These are phyloP conservation scores for Pseudevernia furfuracea DNA, from an alignment of 495 filamentous ascomycete genomes.

Conservation along the genomic window DNA sequence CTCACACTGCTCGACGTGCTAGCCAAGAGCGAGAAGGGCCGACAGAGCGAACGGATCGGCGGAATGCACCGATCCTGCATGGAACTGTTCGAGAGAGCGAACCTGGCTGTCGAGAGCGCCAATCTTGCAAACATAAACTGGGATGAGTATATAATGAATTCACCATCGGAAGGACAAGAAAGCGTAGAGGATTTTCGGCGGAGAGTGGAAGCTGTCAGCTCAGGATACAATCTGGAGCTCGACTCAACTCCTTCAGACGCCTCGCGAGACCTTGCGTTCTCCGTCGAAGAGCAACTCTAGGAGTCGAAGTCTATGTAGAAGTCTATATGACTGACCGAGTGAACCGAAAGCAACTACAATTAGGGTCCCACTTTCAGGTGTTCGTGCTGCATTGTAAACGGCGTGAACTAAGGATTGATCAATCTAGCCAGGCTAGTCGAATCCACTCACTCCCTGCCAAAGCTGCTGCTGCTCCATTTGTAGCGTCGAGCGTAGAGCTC, in stretches of 20 bases:
- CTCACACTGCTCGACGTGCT: neutral
- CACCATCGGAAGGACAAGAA: neutral
- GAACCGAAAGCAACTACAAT: too few relatives aligned
- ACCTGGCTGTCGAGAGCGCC: neutral
- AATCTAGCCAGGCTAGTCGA: too few relatives aligned
- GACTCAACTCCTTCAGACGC: neutral
- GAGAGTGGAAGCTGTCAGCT: neutral
- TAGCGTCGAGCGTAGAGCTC: too few relatives aligned
- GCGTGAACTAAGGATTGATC: too few relatives aligned
- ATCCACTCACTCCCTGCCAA: too few relatives aligned
- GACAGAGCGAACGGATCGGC: neutral
- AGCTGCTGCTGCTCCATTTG: too few relatives aligned
- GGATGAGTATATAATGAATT: neutral
- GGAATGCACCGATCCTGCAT: neutral
- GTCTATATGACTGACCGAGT: too few relatives aligned
- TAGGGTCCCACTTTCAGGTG: too few relatives aligned
- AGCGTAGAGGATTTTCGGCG: neutral
- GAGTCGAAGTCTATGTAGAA: neutral
- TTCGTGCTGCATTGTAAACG: too few relatives aligned
- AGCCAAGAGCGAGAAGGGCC: neutral
- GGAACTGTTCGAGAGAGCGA: constrained; percentile 1
- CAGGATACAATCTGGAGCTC: neutral
- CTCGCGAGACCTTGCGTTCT: neutral
- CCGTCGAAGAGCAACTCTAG: neutral
- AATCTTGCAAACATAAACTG: neutral